phyloP scores from a whole-genome alignment of 2,329 filamentous ascomycete genomes.

The Ciborinia camelliae region DNA sequence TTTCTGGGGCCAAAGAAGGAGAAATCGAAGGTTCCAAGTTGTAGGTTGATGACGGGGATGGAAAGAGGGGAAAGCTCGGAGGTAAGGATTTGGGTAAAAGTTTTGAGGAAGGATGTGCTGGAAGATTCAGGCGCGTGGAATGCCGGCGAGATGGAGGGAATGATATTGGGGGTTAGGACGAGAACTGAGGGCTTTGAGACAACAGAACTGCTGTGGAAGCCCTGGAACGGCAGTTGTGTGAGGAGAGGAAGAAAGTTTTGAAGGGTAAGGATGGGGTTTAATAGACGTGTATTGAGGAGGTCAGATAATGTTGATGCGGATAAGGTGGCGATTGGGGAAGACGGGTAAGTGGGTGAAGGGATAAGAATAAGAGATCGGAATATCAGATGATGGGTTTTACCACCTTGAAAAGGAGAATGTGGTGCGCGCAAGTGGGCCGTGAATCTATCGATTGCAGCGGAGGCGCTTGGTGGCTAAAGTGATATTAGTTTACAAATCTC shows the following conservation, averaged over 20 bases:
- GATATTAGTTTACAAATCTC: slow-evolving; percentile 21
- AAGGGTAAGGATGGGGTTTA: slow-evolving; percentile 83
- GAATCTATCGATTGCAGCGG: slow-evolving; percentile 68
- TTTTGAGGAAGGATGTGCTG: slow-evolving; percentile 80
- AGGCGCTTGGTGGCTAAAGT: slow-evolving; percentile 62
- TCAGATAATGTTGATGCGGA: slow-evolving; percentile 82
- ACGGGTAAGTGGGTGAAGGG: slow-evolving; percentile 75
- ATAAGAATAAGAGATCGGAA: slow-evolving; percentile 81
- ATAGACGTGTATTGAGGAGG: slow-evolving; percentile 85
- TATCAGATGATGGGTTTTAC: slow-evolving; percentile 70
- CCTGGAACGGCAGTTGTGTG: slow-evolving; percentile 50
- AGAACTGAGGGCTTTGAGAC: slow-evolving; percentile 63
- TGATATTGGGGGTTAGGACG: slow-evolving; percentile 75
- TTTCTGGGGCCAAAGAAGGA: slow-evolving; percentile 57
- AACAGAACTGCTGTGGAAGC: slow-evolving; percentile 18
- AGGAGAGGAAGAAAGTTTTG: slow-evolving; percentile 85
- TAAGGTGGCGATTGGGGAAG: slow-evolving; percentile 80
- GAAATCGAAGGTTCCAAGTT: slow-evolving; percentile 88
- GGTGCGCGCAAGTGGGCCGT: slow-evolving; percentile 67
- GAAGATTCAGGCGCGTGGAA: slow-evolving; percentile 84
- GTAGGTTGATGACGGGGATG: slow-evolving; percentile 80
- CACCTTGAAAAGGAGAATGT: slow-evolving; percentile 71
- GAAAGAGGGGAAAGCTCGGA: slow-evolving; percentile 73
- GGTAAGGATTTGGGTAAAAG: slow-evolving; percentile 76
- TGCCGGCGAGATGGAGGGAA: slow-evolving; percentile 73